phyloP scores from a whole-genome alignment of 495 filamentous ascomycete genomes.

The Hypoxylon perforatum region DNA sequence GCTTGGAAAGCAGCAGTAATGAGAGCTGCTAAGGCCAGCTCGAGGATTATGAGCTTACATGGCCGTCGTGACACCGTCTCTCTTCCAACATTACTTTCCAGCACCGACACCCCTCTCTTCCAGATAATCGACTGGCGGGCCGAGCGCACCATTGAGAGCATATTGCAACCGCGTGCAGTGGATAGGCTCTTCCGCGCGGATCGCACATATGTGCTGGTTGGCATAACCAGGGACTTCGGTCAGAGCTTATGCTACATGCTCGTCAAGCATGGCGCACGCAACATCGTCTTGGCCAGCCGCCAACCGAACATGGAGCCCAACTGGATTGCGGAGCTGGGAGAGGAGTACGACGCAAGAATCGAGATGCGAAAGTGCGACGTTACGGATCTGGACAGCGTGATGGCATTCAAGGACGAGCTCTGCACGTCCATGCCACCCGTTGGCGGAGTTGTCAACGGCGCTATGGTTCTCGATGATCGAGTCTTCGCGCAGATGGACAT shows the following conservation, averaged over 20 bases:
- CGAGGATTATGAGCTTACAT: neutral
- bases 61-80: constrained; percentile 17
- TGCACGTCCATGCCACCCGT: constrained; percentile 46
- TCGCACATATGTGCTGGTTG: constrained; percentile 68
- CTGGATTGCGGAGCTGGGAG: constrained; percentile 58
- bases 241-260: constrained; percentile 69
- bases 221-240: constrained; percentile 68
- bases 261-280: constrained; percentile 61
- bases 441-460: constrained; percentile 62
- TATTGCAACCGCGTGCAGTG: constrained; percentile 27
- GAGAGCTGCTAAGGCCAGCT: constrained; percentile 27
- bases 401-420: constrained; percentile 44
- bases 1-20: constrained; percentile 40
- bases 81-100: constrained; percentile 39
- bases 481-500: constrained; percentile 60
- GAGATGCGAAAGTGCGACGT: constrained; percentile 52
- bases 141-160: constrained; percentile 36
- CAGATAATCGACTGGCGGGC: constrained; percentile 54
- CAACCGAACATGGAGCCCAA: constrained; percentile 58
- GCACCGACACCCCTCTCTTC: constrained; percentile 28
- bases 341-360: constrained; percentile 43
- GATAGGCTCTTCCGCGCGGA: constrained; percentile 45
- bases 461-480: constrained; percentile 65
- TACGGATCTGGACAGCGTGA: constrained; percentile 43
- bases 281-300: constrained; percentile 68